phyloP scores from a whole-genome alignment of 2,329 filamentous ascomycete species.

The Pseudopyrenochaeta lycopersici region DNA sequence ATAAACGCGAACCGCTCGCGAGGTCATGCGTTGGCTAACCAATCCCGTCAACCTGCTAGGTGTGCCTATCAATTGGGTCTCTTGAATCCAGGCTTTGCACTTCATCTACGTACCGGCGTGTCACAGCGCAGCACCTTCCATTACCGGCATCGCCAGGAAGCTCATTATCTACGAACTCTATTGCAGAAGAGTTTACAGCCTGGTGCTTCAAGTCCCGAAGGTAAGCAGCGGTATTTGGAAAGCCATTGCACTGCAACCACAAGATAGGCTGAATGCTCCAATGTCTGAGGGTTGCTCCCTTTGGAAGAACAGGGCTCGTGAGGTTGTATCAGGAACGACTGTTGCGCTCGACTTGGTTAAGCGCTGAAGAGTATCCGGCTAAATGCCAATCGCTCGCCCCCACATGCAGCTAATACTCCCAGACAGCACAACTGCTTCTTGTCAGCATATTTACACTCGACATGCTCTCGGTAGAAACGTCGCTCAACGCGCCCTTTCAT shows the following conservation, averaged over 20 bases:
- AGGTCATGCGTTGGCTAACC: not conserved
- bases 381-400: conserved; percentile 26
- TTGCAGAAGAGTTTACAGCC: not conserved
- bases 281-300: not conserved
- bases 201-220: not conserved
- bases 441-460: not conserved
- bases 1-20: not conserved
- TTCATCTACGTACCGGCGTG: conserved; percentile 3
- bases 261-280: not conserved
- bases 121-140: conserved; percentile 1
- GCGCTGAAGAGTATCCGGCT: conserved; percentile 36
- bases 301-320: not conserved
- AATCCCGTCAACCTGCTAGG: not conserved
- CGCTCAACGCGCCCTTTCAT: not conserved
- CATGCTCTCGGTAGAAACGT: not conserved
- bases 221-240: not conserved
- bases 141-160: not conserved
- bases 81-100: not conserved
- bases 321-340: not conserved
- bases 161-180: not conserved
- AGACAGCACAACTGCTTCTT: not conserved
- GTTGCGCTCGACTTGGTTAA: not conserved
- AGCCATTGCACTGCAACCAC: not conserved
- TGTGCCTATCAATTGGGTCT: conserved; percentile 1
- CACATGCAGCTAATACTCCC: conserved; percentile 20